phyloP scores from a whole-genome alignment of 495 filamentous ascomycete species.

The Penicillium ucsense region DNA sequence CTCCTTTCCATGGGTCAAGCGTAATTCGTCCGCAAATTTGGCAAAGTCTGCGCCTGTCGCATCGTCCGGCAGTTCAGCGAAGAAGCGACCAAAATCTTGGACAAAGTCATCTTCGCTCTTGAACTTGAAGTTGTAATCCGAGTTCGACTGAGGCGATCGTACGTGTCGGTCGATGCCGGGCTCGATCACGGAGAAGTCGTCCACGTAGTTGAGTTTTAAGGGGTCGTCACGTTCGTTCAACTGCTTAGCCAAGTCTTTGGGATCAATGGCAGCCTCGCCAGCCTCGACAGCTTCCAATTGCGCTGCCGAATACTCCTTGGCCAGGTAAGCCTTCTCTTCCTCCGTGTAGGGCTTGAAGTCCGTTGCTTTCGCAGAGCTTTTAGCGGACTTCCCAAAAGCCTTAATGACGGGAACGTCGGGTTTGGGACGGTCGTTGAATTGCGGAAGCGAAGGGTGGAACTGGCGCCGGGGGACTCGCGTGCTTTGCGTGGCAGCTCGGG shows the following conservation, averaged over 20 bases:
- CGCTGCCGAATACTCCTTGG: constrained; percentile 60
- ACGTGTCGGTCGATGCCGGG: constrained; percentile 64
- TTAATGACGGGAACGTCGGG: constrained; percentile 19
- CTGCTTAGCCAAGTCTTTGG: constrained; percentile 64
- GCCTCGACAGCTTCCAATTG: constrained; percentile 81
- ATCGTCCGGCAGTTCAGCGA: constrained; percentile 42
- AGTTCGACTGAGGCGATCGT: constrained; percentile 41
- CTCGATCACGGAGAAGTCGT: constrained; percentile 72
- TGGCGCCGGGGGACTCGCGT: constrained; percentile 39
- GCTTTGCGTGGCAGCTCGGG: constrained; percentile 27
- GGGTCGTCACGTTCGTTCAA: constrained; percentile 59
- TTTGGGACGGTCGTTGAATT: constrained; percentile 24
- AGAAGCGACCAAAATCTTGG: constrained; percentile 47
- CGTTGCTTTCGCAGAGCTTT: constrained; percentile 21
- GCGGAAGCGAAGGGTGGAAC: constrained; percentile 41
- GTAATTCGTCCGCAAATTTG: constrained; percentile 34
- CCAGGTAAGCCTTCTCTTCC: constrained; percentile 54
- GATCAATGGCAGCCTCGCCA: constrained; percentile 73
- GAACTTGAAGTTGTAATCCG: constrained; percentile 50
- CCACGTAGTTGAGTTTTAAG: constrained; percentile 64
- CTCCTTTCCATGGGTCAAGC: constrained; percentile 43
- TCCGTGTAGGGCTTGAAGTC: constrained; percentile 56
- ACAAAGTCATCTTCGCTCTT: constrained; percentile 51
- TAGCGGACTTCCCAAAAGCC: constrained; percentile 11
- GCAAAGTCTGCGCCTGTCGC: constrained; percentile 32